These are phyloP conservation scores for Ogataea trehaloabstinens DNA, from an alignment of 805 yeast genomes.

Conservation along the genomic window DNA sequence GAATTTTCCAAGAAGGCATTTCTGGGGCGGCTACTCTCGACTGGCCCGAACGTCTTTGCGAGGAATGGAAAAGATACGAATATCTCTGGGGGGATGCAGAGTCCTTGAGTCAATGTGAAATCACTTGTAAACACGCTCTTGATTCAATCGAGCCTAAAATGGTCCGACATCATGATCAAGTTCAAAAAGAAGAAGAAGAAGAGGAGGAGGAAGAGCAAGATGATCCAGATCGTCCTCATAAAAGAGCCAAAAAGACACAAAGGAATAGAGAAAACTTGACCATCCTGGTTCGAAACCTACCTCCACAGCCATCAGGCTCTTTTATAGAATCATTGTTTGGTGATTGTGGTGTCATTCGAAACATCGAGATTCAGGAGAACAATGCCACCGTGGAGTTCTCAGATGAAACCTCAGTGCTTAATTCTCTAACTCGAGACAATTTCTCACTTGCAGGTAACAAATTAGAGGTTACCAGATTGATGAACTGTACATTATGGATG, in stretches of 20 bases:
- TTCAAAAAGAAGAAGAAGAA: background rate
- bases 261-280: constrained; percentile 62
- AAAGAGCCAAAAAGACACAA: constrained; percentile 5
- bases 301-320: constrained; percentile 36
- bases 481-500: constrained; percentile 61
- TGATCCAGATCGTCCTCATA: background rate
- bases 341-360: constrained; percentile 58
- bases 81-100: constrained; percentile 32
- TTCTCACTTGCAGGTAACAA: constrained; percentile 43
- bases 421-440: constrained; percentile 60
- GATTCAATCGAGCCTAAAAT: background rate
- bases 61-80: constrained; percentile 42
- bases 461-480: constrained; percentile 44
- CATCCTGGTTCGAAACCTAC: constrained; percentile 51
- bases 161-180: background rate
- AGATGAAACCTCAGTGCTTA: constrained; percentile 43
- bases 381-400: constrained; percentile 60
- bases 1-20: constrained; percentile 35
- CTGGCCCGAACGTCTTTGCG: constrained; percentile 48
- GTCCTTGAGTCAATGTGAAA: constrained; percentile 5
- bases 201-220: background rate
- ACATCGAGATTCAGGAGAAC: constrained; percentile 27
- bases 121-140: background rate
- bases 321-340: constrained; percentile 44
- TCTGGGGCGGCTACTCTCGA: constrained; percentile 35